phyloP scores from a whole-genome alignment of 495 filamentous ascomycete species.

The Penicillium salamii region DNA sequence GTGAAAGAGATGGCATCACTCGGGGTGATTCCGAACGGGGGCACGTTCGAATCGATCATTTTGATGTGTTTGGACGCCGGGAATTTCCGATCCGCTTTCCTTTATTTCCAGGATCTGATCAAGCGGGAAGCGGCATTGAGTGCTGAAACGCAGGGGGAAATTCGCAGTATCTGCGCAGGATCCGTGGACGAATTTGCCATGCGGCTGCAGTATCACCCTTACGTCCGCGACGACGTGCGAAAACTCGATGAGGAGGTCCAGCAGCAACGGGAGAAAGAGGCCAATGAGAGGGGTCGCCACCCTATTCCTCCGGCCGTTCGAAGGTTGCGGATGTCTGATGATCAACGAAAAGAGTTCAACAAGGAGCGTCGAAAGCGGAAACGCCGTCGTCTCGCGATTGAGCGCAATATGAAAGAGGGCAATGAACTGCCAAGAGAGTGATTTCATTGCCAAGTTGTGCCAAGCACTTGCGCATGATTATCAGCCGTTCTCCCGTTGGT shows the following conservation, averaged over 20 bases:
- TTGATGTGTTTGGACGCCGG: conserved; percentile 55
- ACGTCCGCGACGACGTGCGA: conserved; percentile 13
- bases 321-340: conserved; percentile 3
- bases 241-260: conserved; percentile 10
- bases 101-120: conserved; percentile 39
- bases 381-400: conserved; percentile 19
- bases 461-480: no score
- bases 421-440: conserved; percentile 1
- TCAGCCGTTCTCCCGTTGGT: no score
- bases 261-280: conserved; percentile 5
- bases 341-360: conserved; percentile 12
- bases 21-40: conserved; percentile 53
- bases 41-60: conserved; percentile 69
- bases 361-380: conserved; percentile 23
- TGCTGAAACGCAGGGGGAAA: conserved; percentile 22
- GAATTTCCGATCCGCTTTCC: conserved; percentile 38
- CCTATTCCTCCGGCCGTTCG: conserved; percentile 5
- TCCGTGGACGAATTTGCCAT: conserved; percentile 31
- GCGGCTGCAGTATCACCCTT: conserved; percentile 30
- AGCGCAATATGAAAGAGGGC: conserved; percentile 13
- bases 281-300: conserved; percentile 1
- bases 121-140: conserved; percentile 24
- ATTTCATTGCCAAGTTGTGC: background rate
- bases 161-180: conserved; percentile 26
- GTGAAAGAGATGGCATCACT: conserved; percentile 70